Evolutionary conservation across 108 stramenopile genomes (phyloP), one percentile per base, ranked within the genome.

Genomic region (Schizochytrium sp.): DNA sequence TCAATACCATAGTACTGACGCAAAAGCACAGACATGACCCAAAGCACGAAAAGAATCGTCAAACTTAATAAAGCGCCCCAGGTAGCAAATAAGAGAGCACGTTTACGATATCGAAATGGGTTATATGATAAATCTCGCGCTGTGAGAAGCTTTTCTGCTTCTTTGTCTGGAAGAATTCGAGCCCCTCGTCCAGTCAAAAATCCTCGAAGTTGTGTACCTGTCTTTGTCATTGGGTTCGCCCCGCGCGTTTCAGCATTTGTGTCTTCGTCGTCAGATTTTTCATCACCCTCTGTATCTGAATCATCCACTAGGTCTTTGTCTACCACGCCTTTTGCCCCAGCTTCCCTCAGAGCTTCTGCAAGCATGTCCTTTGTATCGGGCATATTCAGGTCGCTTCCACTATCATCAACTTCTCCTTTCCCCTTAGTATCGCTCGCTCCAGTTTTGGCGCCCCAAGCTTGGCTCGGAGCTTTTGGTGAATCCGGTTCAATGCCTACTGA

Each of bases 1-100:
- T 83, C 76, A 40, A 83, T 83, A 7, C 76, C 76, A 50, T 83
- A 83, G 28, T 83, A 83, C n/a, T 83, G 76, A 10, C 53, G 76
- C 76, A 83, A 28, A 5, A 83, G 40, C 15, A 83, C 50, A 7
- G 76, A 49, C 76, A 83, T 55, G 76, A 83, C 53, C 76, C 76
- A 83, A 8, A 83, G 53, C 17, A 83, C 8, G 50, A 83, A 83
- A 2, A 83, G 76, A 10, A 55, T 15, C 10, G 28, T 10, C 17
- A 49, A n/a, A 10, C 50, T 47, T 13, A 83, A 49, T 8, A 2
- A 17, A 10, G 28, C 5, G 53, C 47, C 19, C 15, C 15, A 47
- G 76, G 55, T 17, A 47, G 2, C 47, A 50, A 55, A 40, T 13
- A 47, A 53, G 17, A 42, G 5, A 5, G 76, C 76, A 5, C 40